Conservation (phyloP, 1,284 basidiomycete species). For the Cryptococcus amylolentus region DNA sequence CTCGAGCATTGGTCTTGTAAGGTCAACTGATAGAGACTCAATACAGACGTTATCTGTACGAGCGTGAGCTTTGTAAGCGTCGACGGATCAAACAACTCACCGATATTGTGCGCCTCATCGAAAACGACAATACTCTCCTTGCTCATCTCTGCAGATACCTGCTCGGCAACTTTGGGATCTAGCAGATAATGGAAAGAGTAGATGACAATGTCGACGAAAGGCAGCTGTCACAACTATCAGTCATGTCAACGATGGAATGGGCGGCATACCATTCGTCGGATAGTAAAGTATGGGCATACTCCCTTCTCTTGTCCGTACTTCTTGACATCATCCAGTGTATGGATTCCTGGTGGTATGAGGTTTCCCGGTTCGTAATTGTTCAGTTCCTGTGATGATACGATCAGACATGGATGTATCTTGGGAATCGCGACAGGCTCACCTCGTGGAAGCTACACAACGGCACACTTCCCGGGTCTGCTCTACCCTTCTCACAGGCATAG, state of each 20-base stretch:
- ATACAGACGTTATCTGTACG: slow-evolving; percentile 90
- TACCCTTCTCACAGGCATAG: slow-evolving; percentile 77
- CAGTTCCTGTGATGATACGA: slow-evolving; percentile 56
- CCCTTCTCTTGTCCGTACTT: slow-evolving; percentile 81
- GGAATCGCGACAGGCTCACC: slow-evolving; percentile 53
- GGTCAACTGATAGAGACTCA: slow-evolving; percentile 94
- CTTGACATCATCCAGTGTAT: slow-evolving; percentile 90
- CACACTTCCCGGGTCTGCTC: slow-evolving; percentile 84
- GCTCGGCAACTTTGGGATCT: slow-evolving; percentile 98
- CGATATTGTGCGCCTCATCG: slow-evolving; percentile 99
- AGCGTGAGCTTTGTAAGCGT: neutral
- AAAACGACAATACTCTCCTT: slow-evolving; percentile 99
- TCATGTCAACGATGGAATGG: too few relatives aligned
- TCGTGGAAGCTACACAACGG: slow-evolving; percentile 95
- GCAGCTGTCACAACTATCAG: slow-evolving; percentile 61
- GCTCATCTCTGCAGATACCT: slow-evolving; percentile 95
- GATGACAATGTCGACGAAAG: slow-evolving; percentile 93
- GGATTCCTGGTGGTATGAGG: slow-evolving; percentile 82
- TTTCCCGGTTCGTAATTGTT: slow-evolving; percentile 78
- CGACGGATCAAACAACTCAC: slow-evolving; percentile 51
- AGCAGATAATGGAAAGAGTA: slow-evolving; percentile 99
- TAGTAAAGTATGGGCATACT: slow-evolving; percentile 93
- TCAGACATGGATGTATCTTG: neutral
- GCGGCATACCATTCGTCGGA: slow-evolving; percentile 83
- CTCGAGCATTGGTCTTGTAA: slow-evolving; percentile 98